These are phyloP conservation scores for Pleurotus djamor DNA, from an alignment of 768 basidiomycete species.

Conservation along the genomic window DNA sequence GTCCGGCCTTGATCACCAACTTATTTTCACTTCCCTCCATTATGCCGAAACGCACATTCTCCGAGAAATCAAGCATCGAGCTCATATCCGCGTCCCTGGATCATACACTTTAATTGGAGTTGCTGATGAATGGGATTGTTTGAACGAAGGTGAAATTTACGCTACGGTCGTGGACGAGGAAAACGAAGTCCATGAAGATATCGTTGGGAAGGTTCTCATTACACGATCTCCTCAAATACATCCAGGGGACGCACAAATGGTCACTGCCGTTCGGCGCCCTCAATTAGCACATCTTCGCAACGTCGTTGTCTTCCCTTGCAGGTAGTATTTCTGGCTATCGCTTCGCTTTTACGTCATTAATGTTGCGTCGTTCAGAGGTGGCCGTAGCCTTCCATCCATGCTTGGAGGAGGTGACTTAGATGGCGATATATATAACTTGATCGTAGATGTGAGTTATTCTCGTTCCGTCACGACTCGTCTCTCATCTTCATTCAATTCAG, in stretches of 20 bases:
- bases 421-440: slow-evolving; percentile 49
- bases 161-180: slow-evolving; percentile 34
- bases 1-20: slow-evolving; percentile 20
- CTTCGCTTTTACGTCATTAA: not conserved
- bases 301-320: slow-evolving; percentile 50
- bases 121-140: slow-evolving; percentile 45
- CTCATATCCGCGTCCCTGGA: slow-evolving; percentile 45
- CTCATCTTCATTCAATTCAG: not conserved
- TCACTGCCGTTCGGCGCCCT: slow-evolving; percentile 36
- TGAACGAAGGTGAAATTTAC: slow-evolving; percentile 45
- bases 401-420: slow-evolving; percentile 56
- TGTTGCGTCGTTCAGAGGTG: slow-evolving; percentile 24
- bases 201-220: slow-evolving; percentile 38
- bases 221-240: slow-evolving; percentile 52
- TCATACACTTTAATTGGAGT: slow-evolving; percentile 52
- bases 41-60: slow-evolving; percentile 43
- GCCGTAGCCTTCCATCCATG: slow-evolving; percentile 40
- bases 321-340: slow-evolving; percentile 19
- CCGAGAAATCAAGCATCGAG: slow-evolving; percentile 49
- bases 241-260: slow-evolving; percentile 44
- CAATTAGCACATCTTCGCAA: slow-evolving; percentile 38
- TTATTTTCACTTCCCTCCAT: slow-evolving; percentile 33
- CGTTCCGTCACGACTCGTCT: not conserved
- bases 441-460: slow-evolving; percentile 31
- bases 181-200: slow-evolving; percentile 16